Base-by-base conservation (phyloP, 345 rosid species). In the Physaria fendleri region DNA sequence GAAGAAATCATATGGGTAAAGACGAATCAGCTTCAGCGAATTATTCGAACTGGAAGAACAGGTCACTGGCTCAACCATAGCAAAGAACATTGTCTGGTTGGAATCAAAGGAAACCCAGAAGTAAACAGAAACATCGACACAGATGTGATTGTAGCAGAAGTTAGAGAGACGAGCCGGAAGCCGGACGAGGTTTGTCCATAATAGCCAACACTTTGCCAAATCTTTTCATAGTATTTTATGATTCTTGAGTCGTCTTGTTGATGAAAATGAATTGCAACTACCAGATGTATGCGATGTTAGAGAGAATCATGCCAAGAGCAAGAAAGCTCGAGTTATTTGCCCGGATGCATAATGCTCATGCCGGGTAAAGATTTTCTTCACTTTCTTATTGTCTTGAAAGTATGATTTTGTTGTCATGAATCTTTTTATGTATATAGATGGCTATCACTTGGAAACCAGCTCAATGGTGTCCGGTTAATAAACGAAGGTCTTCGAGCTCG, bases 31-130 rank as follows among this genome's bases (percentile, higher is more conserved):
- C 99, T 93, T 77, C 99, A 93, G 73, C 82, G 97, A 42, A 93
- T 93, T 64, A 93, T 93, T 63, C 80, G 99, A 79, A 93, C 97
- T 1, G 99, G 99, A 15, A 81, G 99, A 54, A 93, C 99, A 7
- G 97, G 99, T 45, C 99, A 89, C 69, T 93, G 99, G 99, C 95
- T 93, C 41, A 93, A 93, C 68, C 99, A 93, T 33, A 93, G 99
- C 62, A 93, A 93, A 72, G 99, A 93, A 72, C 99, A 93, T 64
- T 93, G 99, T 77, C 99, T 93, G 45, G 97, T 93, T 33, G 99
- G 99, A 65, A 78, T 93, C 45, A 93, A 93, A 81, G 99, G 99
- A 35, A 79, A 83, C 68, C 99, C 99, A 2, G 82, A 78, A 81
- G 93, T 89, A 24, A 93, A 93, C 75, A 77, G 94, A 76, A 93